Evolutionary conservation across 108 stramenopile species (phyloP).

Genomic region (Epipyxis sp.): DNA sequence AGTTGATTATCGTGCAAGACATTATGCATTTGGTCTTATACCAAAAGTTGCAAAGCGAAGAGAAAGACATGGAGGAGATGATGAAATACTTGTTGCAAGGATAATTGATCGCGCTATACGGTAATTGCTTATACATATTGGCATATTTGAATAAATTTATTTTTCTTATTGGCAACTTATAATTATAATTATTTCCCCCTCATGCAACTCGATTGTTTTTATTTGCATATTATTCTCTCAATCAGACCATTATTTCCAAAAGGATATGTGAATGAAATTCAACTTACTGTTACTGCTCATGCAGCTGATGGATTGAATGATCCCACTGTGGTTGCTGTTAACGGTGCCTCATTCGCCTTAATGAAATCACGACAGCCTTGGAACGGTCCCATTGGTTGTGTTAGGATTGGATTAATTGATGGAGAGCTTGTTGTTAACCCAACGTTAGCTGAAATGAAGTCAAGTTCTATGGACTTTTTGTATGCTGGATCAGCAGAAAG

Average conservation of each 20-base stretch:
- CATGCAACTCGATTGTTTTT: constrained; percentile 43
- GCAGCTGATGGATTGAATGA: constrained; percentile 40
- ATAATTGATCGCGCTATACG: neutral
- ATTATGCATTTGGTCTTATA: constrained; percentile 1
- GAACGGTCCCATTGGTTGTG: constrained; percentile 58
- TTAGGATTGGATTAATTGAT: constrained; percentile 58
- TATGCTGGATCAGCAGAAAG: constrained; percentile 49
- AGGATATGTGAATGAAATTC: constrained; percentile 47
- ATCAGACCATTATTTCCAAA: constrained; percentile 49
- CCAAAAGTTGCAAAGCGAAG: neutral
- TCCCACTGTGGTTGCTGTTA: constrained; percentile 61
- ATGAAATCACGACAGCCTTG: constrained; percentile 53
- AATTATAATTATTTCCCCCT: constrained; percentile 36
- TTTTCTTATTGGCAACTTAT: constrained; percentile 36
- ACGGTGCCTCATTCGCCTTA: constrained; percentile 72
- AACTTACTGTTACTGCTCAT: constrained; percentile 45
- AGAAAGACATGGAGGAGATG: constrained; percentile 20
- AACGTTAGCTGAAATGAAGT: constrained; percentile 29
- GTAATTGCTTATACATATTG: constrained; percentile 7
- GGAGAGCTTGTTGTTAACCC: constrained; percentile 51
- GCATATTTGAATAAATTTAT: constrained; percentile 40
- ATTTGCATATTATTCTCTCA: constrained; percentile 43
- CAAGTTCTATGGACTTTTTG: constrained; percentile 40
- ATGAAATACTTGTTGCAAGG: constrained; percentile 14
- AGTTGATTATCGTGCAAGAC: constrained; percentile 51